phyloP scores from a whole-genome alignment of 345 rosid species.

The Salix exigua region DNA sequence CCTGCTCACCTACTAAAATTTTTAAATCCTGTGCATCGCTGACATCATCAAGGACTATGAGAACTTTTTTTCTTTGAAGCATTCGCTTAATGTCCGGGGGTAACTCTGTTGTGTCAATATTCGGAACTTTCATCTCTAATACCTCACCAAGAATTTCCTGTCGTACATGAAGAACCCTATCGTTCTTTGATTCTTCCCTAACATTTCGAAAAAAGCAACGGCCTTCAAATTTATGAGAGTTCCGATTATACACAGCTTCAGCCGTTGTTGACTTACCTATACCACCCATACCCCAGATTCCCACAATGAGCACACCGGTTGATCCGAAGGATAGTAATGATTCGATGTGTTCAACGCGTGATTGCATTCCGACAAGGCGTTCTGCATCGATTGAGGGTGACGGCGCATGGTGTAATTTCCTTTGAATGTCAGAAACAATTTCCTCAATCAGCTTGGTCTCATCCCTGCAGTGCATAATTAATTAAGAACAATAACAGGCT shows the following conservation, averaged over 20 bases:
- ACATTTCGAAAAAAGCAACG: not conserved
- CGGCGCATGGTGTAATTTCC: not conserved
- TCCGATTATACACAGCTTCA: not conserved
- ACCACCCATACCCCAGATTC: conserved; percentile 8
- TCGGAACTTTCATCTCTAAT: not conserved
- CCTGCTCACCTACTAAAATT: not conserved
- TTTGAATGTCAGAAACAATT: not conserved
- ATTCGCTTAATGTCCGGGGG: too few relatives aligned
- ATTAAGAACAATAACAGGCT: too few relatives aligned
- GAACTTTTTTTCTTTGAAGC: not conserved
- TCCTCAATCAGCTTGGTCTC: not conserved
- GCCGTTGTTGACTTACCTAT: conserved; percentile 2
- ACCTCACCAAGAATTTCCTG: not conserved
- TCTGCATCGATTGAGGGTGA: not conserved
- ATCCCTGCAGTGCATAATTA: not conserved
- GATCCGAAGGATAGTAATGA: not conserved
- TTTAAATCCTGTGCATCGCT: not conserved
- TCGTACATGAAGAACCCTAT: not conserved
- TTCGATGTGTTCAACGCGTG: not conserved
- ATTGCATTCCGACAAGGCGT: not conserved
- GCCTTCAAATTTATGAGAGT: not conserved
- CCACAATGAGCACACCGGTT: not conserved
- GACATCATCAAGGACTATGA: conserved; percentile 10
- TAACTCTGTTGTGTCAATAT: too few relatives aligned
- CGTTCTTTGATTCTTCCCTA: not conserved